Percentiles rank a stretch among this genome's conserved stretches.
Evolutionary conservation across 139 green algal genomes (phyloP).

Genomic region (Asterochloris sp.): DNA sequence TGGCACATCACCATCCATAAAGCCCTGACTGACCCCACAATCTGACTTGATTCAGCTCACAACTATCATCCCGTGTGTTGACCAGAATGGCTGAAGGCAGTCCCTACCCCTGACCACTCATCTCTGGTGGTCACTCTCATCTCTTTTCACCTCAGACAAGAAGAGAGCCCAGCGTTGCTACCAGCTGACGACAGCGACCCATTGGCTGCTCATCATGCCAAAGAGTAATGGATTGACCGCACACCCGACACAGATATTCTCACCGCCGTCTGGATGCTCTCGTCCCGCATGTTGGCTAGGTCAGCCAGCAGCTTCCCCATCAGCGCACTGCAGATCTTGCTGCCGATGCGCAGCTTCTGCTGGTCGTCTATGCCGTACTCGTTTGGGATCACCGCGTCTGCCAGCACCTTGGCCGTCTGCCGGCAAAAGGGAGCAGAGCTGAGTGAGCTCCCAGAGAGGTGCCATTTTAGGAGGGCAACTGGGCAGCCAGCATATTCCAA

Average conservation of each 20-base stretch:
- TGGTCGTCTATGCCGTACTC: slow-evolving; percentile 76
- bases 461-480: neutral
- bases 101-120: too few relatives aligned
- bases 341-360: slow-evolving; percentile 76
- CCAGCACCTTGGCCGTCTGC: slow-evolving; percentile 67
- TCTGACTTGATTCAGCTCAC: too few relatives aligned
- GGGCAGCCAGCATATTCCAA: neutral
- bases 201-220: too few relatives aligned
- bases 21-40: too few relatives aligned
- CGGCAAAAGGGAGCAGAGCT: neutral
- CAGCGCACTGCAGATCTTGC: slow-evolving; percentile 68
- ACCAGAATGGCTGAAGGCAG: too few relatives aligned
- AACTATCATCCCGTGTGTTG: too few relatives aligned
- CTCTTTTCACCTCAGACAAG: too few relatives aligned
- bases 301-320: slow-evolving; percentile 93
- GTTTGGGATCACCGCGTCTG: slow-evolving; percentile 83
- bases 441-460: neutral
- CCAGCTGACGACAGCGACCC: too few relatives aligned
- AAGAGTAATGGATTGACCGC: too few relatives aligned
- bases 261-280: slow-evolving; percentile 57
- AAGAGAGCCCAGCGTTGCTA: too few relatives aligned
- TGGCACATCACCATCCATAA: too few relatives aligned
- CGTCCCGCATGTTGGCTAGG: slow-evolving; percentile 81
- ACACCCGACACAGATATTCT: neutral
- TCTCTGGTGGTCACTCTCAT: too few relatives aligned